Evolutionary conservation across 2,329 filamentous ascomycete genomes (phyloP).

Genomic region (Emergomyces pasteurianus): DNA sequence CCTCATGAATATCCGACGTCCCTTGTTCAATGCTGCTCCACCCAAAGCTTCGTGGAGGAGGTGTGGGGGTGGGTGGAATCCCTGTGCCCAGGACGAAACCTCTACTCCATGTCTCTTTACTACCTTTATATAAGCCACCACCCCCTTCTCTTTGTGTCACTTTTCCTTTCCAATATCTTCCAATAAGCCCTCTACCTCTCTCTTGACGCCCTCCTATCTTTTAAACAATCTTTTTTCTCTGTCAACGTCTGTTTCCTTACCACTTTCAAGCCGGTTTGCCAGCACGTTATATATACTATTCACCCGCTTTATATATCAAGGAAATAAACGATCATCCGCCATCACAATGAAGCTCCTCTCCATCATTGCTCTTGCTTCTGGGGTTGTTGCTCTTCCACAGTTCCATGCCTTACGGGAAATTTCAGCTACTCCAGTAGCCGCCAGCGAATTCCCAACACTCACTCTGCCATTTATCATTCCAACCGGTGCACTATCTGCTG

Average conservation of each 20-base stretch:
- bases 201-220: neutral
- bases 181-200: neutral
- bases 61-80: neutral
- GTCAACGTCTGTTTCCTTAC: neutral
- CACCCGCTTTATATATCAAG: neutral
- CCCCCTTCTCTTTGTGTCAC: neutral
- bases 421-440: neutral
- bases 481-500: neutral
- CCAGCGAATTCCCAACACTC: neutral
- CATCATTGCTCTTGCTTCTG: conserved; percentile 3
- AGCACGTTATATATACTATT: neutral
- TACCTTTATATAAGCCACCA: neutral
- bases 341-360: conserved; percentile 7
- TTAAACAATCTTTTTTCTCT: neutral
- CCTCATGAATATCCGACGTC: neutral
- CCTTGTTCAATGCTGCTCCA: neutral
- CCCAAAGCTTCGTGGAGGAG: neutral
- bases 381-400: conserved; percentile 1
- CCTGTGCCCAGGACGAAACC: neutral
- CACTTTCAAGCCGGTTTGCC: neutral
- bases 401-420: neutral
- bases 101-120: neutral
- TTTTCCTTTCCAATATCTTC: neutral
- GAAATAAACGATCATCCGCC: neutral
- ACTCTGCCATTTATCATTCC: neutral